phyloP scores from a whole-genome alignment of 169 alveolate genomes.

The Plasmodium vivax region DNA sequence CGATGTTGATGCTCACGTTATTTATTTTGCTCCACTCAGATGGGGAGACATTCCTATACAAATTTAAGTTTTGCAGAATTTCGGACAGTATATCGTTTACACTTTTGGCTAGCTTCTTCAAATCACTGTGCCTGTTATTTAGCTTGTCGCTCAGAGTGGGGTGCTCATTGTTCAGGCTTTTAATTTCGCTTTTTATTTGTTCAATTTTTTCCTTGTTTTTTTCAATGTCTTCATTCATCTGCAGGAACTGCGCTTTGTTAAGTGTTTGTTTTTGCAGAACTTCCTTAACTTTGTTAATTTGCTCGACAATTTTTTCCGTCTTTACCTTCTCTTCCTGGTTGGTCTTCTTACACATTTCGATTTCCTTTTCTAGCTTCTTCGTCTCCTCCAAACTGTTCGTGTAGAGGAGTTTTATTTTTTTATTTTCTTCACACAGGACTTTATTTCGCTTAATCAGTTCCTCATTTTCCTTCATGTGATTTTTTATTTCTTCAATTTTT shows the following conservation, averaged over 20 bases:
- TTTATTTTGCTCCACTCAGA: constrained; percentile 46
- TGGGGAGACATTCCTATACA: constrained; percentile 39
- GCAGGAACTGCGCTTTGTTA: constrained; percentile 66
- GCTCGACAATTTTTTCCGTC: constrained; percentile 54
- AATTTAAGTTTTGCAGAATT: constrained; percentile 22
- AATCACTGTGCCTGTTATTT: constrained; percentile 39
- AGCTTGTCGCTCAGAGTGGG: constrained; percentile 63
- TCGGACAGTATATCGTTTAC: constrained; percentile 47
- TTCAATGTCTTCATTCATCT: constrained; percentile 71
- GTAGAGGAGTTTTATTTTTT: constrained; percentile 42
- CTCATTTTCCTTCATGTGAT: constrained; percentile 67
- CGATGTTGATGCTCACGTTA: constrained; percentile 28
- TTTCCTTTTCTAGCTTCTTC: constrained; percentile 56
- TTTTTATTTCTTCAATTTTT: constrained; percentile 69
- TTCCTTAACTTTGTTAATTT: constrained; percentile 60
- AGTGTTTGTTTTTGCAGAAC: constrained; percentile 63
- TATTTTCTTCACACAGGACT: constrained; percentile 72
- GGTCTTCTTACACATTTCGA: constrained; percentile 62
- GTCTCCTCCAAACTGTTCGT: constrained; percentile 73
- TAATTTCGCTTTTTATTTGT: constrained; percentile 60
- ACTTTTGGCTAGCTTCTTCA: constrained; percentile 71
- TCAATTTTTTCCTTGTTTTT: constrained; percentile 71
- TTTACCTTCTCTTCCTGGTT: constrained; percentile 53
- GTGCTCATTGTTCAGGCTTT: constrained; percentile 43
- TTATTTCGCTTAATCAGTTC: constrained; percentile 64